phyloP scores from a whole-genome alignment of 768 basidiomycete species.

The Amanita pallidorosea region DNA sequence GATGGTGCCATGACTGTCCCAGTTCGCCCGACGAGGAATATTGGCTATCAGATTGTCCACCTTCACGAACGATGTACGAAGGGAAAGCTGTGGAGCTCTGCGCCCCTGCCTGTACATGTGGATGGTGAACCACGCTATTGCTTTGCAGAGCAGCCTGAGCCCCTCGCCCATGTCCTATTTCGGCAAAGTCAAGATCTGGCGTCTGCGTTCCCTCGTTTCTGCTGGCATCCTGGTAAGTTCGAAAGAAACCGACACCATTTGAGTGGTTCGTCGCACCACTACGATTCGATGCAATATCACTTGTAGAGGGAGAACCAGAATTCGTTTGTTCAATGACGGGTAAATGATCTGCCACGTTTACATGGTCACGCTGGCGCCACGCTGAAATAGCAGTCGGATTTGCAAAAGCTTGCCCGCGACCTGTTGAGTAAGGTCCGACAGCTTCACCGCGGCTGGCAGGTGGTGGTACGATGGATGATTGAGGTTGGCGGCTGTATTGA shows the following conservation, averaged over 20 bases:
- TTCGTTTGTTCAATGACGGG: slow-evolving; percentile 53
- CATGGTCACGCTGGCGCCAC: slow-evolving; percentile 23
- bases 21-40: background rate
- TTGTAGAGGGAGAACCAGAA: slow-evolving; percentile 40
- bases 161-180: slow-evolving; percentile 67
- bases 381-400: slow-evolving; percentile 27
- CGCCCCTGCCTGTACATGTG: background rate
- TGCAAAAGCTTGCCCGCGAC: slow-evolving; percentile 7
- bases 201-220: slow-evolving; percentile 48
- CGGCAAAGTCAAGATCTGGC: slow-evolving; percentile 65
- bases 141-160: slow-evolving; percentile 16
- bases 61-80: background rate
- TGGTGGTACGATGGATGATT: slow-evolving; percentile 17
- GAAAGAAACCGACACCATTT: slow-evolving; percentile 48
- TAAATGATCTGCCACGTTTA: slow-evolving; percentile 28
- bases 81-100: background rate
- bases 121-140: background rate
- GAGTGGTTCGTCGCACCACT: slow-evolving; percentile 43
- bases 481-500: slow-evolving; percentile 21
- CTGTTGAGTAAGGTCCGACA: background rate
- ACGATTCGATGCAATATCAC: slow-evolving; percentile 46
- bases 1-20: slow-evolving; percentile 1
- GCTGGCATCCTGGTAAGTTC: slow-evolving; percentile 37
- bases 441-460: slow-evolving; percentile 10
- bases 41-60: background rate